Base-by-base conservation (phyloP, 345 rosid species). In the Arabidopsis arenosa region DNA sequence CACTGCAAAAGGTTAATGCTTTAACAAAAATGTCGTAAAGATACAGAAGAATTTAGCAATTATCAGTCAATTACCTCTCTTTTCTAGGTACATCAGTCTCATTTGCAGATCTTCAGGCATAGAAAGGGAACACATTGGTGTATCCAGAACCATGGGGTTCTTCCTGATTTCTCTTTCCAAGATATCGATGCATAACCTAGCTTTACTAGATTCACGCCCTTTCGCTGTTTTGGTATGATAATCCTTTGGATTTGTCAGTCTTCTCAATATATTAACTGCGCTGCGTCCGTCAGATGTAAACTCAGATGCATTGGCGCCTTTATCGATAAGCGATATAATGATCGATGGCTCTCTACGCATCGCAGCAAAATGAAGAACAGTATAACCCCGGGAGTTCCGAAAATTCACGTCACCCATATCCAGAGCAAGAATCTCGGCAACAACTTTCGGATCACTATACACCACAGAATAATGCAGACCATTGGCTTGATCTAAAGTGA, bases 381-480 rank as follows among this genome's bases (percentile, higher is more conserved):
- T 86, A 73, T 87, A 90, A 60, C 98, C 99, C 51, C 96, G 81
- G 6, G 87, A 83, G 73, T 89, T 88, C 61, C 86, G 79, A 59
- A 74, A 82, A 72, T 90, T 95, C 33, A 95, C 91, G 79, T 90
- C 81, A 76, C 93, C 94, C 74, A 80, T 79, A 60, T 81, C 82
- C 21, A 95, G 82, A 77, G 80, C 47, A 51, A 95, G 96, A 79
- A 95, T 82, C 85, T 92, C 93, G 0, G 89, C 80, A 17, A 95
- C 86, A 69, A 92, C 93, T 85, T 95, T 95, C 11, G 93, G 89
- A 72, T 95, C 98, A 84, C 97, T 90, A 59, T 92, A 92, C 11
- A 93, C 93, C 18, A 87, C 93, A 21, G 96, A 87, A 66, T 95
- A 95, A 85, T 95, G 99, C 73, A 95, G 92, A 18, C 94, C 98